These are phyloP conservation scores for Chrysochromulina tobinii DNA, from an alignment of 78 protist genomes.

Conservation along the genomic window DNA sequence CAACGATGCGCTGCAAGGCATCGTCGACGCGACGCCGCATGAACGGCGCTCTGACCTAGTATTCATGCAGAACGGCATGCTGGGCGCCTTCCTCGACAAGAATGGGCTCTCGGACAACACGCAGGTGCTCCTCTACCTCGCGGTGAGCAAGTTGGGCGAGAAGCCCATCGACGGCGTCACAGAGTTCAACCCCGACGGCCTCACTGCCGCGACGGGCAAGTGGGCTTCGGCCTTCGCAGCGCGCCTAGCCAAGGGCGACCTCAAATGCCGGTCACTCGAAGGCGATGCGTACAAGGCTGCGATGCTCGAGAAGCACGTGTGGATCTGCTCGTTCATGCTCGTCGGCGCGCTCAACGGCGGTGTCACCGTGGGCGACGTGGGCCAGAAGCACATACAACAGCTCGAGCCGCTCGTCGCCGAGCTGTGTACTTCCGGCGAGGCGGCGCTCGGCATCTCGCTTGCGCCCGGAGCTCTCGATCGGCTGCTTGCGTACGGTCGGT, in stretches of 20 bases:
- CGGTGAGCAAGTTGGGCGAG: constrained; percentile 52
- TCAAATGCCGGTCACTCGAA: constrained; percentile 7
- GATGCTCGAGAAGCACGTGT: constrained; percentile 56
- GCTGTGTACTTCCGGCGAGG: neutral
- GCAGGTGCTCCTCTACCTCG: constrained; percentile 50
- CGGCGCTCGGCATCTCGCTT: neutral
- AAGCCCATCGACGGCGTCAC: constrained; percentile 53
- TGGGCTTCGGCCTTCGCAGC: constrained; percentile 29
- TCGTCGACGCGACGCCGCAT: constrained; percentile 6
- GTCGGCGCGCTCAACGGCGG: constrained; percentile 40
- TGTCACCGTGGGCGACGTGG: constrained; percentile 36
- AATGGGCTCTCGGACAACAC: neutral
- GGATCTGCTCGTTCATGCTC: constrained; percentile 50
- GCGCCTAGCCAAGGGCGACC: neutral
- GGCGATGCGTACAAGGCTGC: neutral
- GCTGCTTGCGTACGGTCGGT: constrained; percentile 28
- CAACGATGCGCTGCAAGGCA: constrained; percentile 39
- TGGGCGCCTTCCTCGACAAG: neutral
- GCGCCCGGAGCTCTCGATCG: neutral
- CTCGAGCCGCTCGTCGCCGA: neutral
- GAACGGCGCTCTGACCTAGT: constrained; percentile 7
- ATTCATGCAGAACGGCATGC: constrained; percentile 24
- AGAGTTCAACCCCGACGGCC: constrained; percentile 53
- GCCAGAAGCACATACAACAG: neutral
- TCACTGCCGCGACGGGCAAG: constrained; percentile 47